Evolutionary conservation across 2,329 filamentous ascomycete genomes (phyloP).

Genomic region (Arthrobotrys sphaeroides): DNA sequence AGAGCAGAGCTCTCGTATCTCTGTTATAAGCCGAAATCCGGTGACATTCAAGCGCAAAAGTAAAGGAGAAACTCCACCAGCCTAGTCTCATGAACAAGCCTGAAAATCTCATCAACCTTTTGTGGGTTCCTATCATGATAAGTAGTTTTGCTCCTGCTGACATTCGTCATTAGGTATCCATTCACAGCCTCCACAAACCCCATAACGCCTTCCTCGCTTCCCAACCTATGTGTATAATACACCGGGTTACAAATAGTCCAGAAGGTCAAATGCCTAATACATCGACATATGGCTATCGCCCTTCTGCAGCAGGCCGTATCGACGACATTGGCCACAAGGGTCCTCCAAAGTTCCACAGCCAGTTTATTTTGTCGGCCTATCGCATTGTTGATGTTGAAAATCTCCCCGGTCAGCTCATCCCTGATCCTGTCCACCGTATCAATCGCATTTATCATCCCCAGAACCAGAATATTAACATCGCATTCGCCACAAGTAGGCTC

Average conservation of each 20-base stretch:
- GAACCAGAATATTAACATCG: slow-evolving; percentile 12
- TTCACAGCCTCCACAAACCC: slow-evolving; percentile 21
- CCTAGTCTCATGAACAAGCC: neutral
- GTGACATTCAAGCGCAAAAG: slow-evolving; percentile 8
- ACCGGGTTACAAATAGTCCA: slow-evolving; percentile 25
- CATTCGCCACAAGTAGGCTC: slow-evolving; percentile 13
- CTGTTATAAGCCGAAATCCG: too few species aligned
- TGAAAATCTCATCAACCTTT: slow-evolving; percentile 15
- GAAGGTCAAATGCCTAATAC: neutral
- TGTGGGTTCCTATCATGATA: neutral
- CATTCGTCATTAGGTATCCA: slow-evolving; percentile 11
- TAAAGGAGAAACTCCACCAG: slow-evolving; percentile 25
- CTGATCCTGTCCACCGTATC: slow-evolving; percentile 24
- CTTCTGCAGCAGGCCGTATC: slow-evolving; percentile 16
- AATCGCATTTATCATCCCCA: neutral
- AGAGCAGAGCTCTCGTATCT: too few species aligned
- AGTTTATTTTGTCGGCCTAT: slow-evolving; percentile 15
- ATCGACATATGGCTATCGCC: slow-evolving; percentile 1
- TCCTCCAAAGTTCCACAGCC: neutral
- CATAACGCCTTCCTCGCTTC: slow-evolving; percentile 7
- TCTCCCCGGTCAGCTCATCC: slow-evolving; percentile 7
- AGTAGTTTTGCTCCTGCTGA: neutral
- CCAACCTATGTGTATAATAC: slow-evolving; percentile 24
- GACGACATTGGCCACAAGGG: neutral
- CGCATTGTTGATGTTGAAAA: slow-evolving; percentile 8